These are phyloP conservation scores for Aspergillus egyptiacus DNA, from an alignment of 495 filamentous ascomycete species.

Conservation along the genomic window DNA sequence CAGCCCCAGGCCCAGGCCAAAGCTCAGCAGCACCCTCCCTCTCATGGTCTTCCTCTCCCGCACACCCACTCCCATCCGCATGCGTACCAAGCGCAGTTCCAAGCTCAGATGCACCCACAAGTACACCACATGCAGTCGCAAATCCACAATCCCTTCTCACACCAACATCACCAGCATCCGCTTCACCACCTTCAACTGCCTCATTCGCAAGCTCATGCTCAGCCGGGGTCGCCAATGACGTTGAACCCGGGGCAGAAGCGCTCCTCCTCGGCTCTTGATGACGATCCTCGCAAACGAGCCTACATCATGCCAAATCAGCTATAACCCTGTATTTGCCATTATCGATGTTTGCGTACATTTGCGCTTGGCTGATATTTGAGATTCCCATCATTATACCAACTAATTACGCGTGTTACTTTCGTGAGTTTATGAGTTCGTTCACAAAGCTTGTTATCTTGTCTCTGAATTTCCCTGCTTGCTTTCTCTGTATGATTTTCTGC, in stretches of 20 bases:
- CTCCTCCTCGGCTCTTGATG: slow-evolving; percentile 19
- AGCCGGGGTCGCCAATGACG: slow-evolving; percentile 14
- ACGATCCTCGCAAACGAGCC: slow-evolving; percentile 31
- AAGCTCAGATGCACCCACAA: slow-evolving; percentile 15
- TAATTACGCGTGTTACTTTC: neutral
- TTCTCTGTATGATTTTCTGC: neutral
- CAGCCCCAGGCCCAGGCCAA: slow-evolving; percentile 12
- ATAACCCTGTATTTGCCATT: neutral
- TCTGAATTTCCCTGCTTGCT: no score
- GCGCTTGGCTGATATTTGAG: neutral
- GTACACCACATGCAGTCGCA: slow-evolving; percentile 13
- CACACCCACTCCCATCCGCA: slow-evolving; percentile 15
- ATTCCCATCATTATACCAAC: neutral
- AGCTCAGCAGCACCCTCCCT: slow-evolving; percentile 7
- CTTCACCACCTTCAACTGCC: slow-evolving; percentile 5
- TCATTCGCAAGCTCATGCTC: slow-evolving; percentile 9
- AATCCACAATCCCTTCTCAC: slow-evolving; percentile 8
- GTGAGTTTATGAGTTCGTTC: neutral
- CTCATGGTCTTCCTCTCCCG: slow-evolving; percentile 7
- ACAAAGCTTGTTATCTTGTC: neutral
- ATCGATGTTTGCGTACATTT: neutral
- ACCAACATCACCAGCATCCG: slow-evolving; percentile 7
- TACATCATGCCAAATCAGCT: slow-evolving; percentile 27
- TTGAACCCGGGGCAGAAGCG: slow-evolving; percentile 27
- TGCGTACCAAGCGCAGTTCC: slow-evolving; percentile 12